Conservation (phyloP, 257 asterid species). For the Solanum habrochaites region DNA sequence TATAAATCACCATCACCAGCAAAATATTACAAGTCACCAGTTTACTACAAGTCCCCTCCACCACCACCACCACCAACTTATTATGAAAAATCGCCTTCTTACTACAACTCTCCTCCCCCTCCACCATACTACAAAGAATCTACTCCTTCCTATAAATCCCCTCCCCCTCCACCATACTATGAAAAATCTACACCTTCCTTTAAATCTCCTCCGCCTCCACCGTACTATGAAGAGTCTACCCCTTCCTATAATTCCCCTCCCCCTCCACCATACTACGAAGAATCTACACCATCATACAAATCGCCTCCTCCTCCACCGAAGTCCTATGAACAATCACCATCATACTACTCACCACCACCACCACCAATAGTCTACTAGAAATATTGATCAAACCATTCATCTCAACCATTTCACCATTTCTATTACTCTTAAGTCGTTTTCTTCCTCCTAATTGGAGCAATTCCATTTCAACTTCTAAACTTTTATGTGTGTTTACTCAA, state of each 20-base stretch:
- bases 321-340: not conserved
- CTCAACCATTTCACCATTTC: not conserved
- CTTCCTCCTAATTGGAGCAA: not conserved
- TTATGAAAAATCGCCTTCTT: not conserved
- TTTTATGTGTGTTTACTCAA: not conserved
- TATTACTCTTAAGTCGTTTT: not conserved
- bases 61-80: not conserved
- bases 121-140: not conserved
- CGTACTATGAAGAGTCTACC: not conserved
- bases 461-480: not conserved
- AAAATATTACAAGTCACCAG: no score
- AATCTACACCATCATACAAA: not conserved
- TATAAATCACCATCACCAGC: no score
- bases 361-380: not conserved
- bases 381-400: not conserved
- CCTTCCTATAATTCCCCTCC: not conserved
- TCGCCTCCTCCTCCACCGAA: not conserved
- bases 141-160: not conserved
- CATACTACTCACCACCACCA: not conserved
- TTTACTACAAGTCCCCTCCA: not conserved
- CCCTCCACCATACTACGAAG: not conserved
- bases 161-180: not conserved
- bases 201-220: not conserved
- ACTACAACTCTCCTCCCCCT: not conserved
- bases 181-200: not conserved